Conservation (phyloP, 129 eudicot genomes). For the Sambucus nigra region DNA sequence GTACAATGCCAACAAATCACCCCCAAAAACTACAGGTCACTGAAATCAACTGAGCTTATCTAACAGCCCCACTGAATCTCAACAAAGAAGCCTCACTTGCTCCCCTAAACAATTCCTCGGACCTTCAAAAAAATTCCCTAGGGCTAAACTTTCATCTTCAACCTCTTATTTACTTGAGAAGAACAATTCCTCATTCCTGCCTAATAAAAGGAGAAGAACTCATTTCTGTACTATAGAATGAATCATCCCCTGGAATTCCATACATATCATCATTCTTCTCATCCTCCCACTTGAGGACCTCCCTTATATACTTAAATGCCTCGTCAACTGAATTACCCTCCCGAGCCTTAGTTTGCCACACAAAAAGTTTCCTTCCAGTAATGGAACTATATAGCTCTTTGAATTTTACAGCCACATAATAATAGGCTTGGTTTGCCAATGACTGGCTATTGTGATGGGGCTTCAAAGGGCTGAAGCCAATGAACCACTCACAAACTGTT, state of each 20-base stretch:
- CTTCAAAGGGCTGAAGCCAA: conserved; percentile 27
- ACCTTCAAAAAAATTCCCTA: not conserved
- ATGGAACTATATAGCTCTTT: conserved; percentile 31
- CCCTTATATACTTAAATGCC: conserved; percentile 23
- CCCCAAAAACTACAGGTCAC: too few species aligned
- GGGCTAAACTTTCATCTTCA: too few species aligned
- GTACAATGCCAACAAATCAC: not conserved
- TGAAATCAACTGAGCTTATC: not conserved
- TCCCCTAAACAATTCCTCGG: too few species aligned
- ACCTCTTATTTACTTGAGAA: conserved; percentile 1
- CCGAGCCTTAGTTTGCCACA: conserved; percentile 19
- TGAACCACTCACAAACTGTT: conserved; percentile 40
- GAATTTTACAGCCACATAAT: conserved; percentile 35
- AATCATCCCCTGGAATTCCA: conserved; percentile 12
- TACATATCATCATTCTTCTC: conserved; percentile 19
- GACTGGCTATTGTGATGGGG: conserved; percentile 20
- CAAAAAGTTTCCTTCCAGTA: conserved; percentile 43
- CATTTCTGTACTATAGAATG: conserved; percentile 18
- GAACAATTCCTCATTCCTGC: conserved; percentile 9
- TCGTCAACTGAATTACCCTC: conserved; percentile 28
- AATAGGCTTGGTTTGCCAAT: conserved; percentile 30
- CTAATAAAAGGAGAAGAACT: conserved; percentile 6
- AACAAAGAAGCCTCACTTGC: not conserved
- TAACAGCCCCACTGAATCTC: not conserved
- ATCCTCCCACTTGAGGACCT: conserved; percentile 30